phyloP scores from a whole-genome alignment of 495 filamentous ascomycete genomes.

The Penicillium daleae region DNA sequence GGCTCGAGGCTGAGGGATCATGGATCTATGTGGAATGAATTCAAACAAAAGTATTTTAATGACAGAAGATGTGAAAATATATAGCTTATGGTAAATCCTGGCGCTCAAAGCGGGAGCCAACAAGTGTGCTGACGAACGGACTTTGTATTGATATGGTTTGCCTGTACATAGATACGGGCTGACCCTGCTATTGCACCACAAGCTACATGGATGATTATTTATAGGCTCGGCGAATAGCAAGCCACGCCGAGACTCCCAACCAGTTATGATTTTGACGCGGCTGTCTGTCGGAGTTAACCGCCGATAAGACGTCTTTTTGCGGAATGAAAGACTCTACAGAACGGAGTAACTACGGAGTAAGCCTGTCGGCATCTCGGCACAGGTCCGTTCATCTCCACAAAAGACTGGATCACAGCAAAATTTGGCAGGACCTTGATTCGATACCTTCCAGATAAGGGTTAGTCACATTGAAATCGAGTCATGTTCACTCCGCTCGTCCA shows the following conservation, averaged over 20 bases:
- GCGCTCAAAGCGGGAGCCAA: too few species aligned
- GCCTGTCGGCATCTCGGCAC: constrained; percentile 28
- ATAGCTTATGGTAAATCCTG: too few species aligned
- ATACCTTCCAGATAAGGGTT: constrained; percentile 7
- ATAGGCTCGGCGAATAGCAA: background rate
- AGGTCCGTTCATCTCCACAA: constrained; percentile 17
- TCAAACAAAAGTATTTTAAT: too few species aligned
- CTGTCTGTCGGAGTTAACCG: constrained; percentile 15
- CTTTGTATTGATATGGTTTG: background rate
- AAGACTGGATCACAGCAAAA: constrained; percentile 4
- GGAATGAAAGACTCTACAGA: background rate
- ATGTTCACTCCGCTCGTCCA: background rate
- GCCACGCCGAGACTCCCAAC: background rate
- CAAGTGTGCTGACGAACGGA: background rate
- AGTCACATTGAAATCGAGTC: constrained; percentile 1
- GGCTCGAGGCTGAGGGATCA: constrained; percentile 14
- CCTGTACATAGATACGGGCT: background rate
- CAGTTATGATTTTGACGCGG: background rate
- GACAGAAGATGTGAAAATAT: background rate
- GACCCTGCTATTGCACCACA: background rate
- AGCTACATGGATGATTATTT: background rate
- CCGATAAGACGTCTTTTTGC: constrained; percentile 8
- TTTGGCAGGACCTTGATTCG: background rate
- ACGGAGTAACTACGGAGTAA: constrained; percentile 1
- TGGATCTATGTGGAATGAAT: background rate